These are phyloP conservation scores for Colletotrichum theobromicola DNA, from an alignment of 2,329 filamentous ascomycete genomes.

Conservation along the genomic window DNA sequence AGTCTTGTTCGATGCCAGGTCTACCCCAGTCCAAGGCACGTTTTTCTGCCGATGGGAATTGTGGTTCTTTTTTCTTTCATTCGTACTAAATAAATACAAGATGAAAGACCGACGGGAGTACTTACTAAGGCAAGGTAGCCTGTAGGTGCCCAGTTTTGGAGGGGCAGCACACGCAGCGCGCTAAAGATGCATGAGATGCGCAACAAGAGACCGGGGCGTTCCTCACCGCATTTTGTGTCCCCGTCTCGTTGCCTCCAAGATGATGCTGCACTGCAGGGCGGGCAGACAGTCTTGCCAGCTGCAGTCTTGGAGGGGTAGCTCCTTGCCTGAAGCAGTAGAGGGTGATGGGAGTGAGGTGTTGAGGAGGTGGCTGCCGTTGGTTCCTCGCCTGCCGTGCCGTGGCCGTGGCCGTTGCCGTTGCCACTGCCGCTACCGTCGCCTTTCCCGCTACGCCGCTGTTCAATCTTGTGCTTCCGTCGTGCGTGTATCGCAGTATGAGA, in stretches of 20 bases:
- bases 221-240: slow-evolving; percentile 16
- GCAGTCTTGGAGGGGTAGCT: not conserved
- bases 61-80: not conserved
- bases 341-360: not conserved
- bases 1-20: not conserved
- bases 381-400: not conserved
- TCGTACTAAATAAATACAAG: not conserved
- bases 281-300: not conserved
- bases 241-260: not conserved
- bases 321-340: not conserved
- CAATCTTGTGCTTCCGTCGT: not conserved
- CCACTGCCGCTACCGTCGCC: not conserved
- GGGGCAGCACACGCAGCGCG: not conserved
- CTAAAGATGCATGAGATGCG: not conserved
- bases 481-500: not conserved
- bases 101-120: too few species aligned
- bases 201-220: slow-evolving; percentile 3
- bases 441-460: not conserved
- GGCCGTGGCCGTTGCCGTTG: not conserved
- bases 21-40: not conserved
- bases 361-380: not conserved
- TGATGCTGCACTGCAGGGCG: not conserved
- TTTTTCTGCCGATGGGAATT: not conserved
- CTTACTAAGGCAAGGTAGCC: too few species aligned
- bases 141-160: not conserved